These are phyloP conservation scores for Penstemon newberryi DNA, from an alignment of 257 asterid genomes.

Conservation along the genomic window DNA sequence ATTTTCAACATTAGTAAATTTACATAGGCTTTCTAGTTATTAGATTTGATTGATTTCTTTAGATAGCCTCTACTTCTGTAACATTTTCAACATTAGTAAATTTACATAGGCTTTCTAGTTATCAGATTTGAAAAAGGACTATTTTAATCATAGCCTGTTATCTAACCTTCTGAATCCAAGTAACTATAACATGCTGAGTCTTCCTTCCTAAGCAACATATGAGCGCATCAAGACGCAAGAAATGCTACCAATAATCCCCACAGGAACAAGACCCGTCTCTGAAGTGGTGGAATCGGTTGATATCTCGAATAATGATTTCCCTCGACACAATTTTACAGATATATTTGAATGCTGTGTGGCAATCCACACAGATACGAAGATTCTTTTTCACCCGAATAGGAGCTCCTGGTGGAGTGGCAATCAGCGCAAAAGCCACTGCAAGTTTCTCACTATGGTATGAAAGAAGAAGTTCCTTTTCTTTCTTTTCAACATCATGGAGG, in stretches of 20 bases:
- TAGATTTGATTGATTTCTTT: not conserved
- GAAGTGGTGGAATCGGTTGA: conserved; percentile 81
- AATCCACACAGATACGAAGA: conserved; percentile 74
- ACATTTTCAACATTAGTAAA: not conserved
- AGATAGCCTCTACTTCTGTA: not conserved
- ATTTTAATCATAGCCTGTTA: not conserved
- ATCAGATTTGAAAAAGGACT: not conserved
- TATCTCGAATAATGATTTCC: conserved; percentile 67
- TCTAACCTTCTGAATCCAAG: not conserved
- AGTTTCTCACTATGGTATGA: conserved; percentile 79
- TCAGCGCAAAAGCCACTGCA: conserved; percentile 76
- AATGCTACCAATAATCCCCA: conserved; percentile 70
- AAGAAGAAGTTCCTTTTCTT: conserved; percentile 66
- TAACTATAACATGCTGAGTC: not conserved
- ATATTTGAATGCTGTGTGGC: conserved; percentile 73
- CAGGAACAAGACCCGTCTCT: conserved; percentile 76
- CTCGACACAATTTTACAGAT: conserved; percentile 64
- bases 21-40: not conserved
- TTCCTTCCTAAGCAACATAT: not conserved
- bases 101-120: not conserved
- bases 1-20: not conserved
- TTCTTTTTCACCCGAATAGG: conserved; percentile 81
- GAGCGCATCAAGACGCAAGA: not conserved
- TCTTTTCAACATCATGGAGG: conserved; percentile 61
- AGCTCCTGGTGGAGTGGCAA: conserved; percentile 66